Base-by-base conservation (phyloP, 164 flowering plant genomes). In the Berberis vulgaris region DNA sequence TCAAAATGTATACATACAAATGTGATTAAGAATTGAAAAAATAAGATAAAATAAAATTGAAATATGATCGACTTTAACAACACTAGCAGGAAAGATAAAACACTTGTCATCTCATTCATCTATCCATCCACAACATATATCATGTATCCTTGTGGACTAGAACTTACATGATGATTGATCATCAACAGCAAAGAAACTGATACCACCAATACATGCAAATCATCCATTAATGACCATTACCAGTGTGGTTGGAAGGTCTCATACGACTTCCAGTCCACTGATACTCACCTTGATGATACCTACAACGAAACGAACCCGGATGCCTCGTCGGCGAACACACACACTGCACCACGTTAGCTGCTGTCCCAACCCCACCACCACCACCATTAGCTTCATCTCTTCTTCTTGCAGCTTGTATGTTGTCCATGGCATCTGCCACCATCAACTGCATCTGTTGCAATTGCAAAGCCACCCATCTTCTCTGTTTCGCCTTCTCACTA, bases 241-340 rank as follows among this genome's bases (percentile, higher is more conserved):
- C 39, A 26, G 59, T 56, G 39, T 56, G 41, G n/a, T 40, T 56
- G 43, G 59, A 13, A 7, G 3, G 60, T 40, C 12, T 6, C 42
- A 5, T 12, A 40, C 7, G 3, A 7, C 52, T 2, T 43, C 64
- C 50, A 52, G 50, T 46, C 71, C 62, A 59, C 45, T 62, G 59
- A 59, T 60, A 84, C 59, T 63, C 72, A 26, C 57, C 67, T 7
- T 63, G 80, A 64, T 84, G 89, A n/a, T 71, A 65, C 69, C 78
- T 65, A 69, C 89, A 82, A 64, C 82, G 70, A 65, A 84, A 84
- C 6, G 89, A 84, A 11, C 89, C 85, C 2, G 83, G 86, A 64
- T 84, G 89, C 57, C 58, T 52, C 3, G 89, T 81, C 5, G 89
- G 89, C 13, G 89, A 83, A 61, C 89, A 84, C 45, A 82, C n/a